Base-by-base conservation (phyloP, 805 yeast species). In the Myxozyma melibiosi region DNA sequence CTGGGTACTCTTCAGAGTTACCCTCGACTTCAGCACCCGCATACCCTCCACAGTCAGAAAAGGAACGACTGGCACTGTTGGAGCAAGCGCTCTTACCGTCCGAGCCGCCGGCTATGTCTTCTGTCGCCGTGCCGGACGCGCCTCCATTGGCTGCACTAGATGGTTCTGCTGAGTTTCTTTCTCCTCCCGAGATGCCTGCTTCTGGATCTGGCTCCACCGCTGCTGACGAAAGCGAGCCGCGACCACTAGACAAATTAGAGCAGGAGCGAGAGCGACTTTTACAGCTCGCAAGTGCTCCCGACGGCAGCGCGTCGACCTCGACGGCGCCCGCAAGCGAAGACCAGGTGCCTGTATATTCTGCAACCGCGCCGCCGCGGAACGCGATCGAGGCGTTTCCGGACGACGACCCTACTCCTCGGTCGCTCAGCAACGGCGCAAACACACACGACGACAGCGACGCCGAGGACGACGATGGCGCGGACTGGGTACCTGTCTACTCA, bases 21-120 rank as follows among this genome's bases (percentile, higher is more conserved):
- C 11, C 34, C 7, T 16, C 34, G 46, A 6, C 46, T 8, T n/a
- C 45, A 2, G 27, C 34, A 14, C 38, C 50, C n/a, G 18, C 25
- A 6, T 38, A 38, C n/a, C n/a, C n/a, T 13, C 38, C 30, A 4
- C 50, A 50, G 42, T 68, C 83, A 0, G 92, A 86, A 57, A 86
- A 86, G 67, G 85, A 84, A 58, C 65, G 77, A 14, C 69, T 84
- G 64, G 72, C 77, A 55, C 70, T 76, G 3, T 77, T 77, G 46
- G 91, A 85, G 67, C 78, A 79, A 44, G 79, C 86, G 4, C 72
- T 86, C 40, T 65, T 85, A 22, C 91, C 92, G 0, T 84, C 89
- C 1, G 85, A 75, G 38, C 83, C 84, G 0, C 58, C 57, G 13
- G 38, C 49, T 30, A 16, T 40, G 11, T 22, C 41, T 5, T 31